Evolutionary conservation across 108 stramenopile species (phyloP).

Genomic region (Conticribra weissflogii): DNA sequence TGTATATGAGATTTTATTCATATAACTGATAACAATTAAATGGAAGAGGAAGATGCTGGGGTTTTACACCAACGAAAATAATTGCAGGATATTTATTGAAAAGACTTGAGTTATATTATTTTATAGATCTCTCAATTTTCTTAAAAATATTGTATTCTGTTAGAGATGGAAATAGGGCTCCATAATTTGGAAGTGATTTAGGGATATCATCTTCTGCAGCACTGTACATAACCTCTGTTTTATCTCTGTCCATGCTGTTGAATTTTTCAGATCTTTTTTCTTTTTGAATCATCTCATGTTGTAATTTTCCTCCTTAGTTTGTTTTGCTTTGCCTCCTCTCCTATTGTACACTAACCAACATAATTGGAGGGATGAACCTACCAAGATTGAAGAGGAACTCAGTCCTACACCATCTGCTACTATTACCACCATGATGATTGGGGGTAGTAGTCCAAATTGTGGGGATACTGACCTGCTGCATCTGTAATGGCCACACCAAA

Average conservation of each 20-base stretch:
- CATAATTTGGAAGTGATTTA: constrained; percentile 1
- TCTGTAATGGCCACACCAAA: constrained; percentile 36
- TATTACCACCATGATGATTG: background rate
- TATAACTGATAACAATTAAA: too few species aligned
- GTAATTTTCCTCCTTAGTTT: constrained; percentile 28
- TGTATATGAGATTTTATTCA: too few species aligned
- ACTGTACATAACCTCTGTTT: background rate
- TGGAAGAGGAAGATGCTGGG: too few species aligned
- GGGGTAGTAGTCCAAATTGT: constrained; percentile 6
- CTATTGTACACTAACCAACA: constrained; percentile 37
- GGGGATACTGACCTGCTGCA: constrained; percentile 16
- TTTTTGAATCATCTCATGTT: constrained; percentile 21
- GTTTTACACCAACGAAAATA: too few species aligned
- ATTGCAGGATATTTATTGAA: too few species aligned
- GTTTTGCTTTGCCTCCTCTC: constrained; percentile 11
- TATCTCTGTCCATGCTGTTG: background rate
- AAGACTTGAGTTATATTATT: too few species aligned
- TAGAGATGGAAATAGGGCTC: constrained; percentile 7
- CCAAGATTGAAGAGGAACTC: constrained; percentile 39
- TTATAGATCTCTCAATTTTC: constrained; percentile 28
- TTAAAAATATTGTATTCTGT: constrained; percentile 27
- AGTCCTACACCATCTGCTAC: constrained; percentile 37
- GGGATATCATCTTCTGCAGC: background rate
- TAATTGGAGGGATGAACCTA: constrained; percentile 36
- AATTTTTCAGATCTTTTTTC: constrained; percentile 31